Conservation (phyloP, 495 filamentous ascomycete species). For the Amniculicola lignicola region DNA sequence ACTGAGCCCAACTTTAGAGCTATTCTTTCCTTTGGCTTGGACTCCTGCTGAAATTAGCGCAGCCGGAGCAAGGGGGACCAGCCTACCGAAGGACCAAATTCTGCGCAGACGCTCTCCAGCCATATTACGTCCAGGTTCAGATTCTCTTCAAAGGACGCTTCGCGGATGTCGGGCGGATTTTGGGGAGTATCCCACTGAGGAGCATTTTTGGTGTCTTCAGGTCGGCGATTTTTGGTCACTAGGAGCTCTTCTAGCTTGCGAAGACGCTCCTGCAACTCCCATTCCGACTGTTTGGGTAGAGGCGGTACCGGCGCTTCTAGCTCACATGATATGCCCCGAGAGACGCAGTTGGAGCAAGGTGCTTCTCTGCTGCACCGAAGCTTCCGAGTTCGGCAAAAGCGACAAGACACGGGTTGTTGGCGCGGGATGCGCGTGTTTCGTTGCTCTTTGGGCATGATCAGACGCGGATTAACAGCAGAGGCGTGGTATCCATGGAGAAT, state of each 20-base stretch:
- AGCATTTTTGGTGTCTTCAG: neutral
- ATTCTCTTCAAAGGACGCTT: neutral
- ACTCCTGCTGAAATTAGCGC: constrained; percentile 18
- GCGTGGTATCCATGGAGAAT: too few relatives aligned
- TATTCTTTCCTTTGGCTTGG: constrained; percentile 13
- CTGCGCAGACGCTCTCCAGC: constrained; percentile 21
- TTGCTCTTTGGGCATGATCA: constrained; percentile 22
- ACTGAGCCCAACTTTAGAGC: too few relatives aligned
- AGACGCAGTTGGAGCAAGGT: constrained; percentile 38
- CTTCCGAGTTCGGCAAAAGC: constrained; percentile 30
- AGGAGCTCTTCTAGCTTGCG: constrained; percentile 18
- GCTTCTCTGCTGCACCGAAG: constrained; percentile 35
- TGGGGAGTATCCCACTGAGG: neutral
- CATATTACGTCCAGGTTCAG: constrained; percentile 21
- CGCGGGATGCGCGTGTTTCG: constrained; percentile 6
- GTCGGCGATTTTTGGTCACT: too few relatives aligned
- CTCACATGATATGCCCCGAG: constrained; percentile 32
- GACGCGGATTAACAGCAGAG: constrained; percentile 13
- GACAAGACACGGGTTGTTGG: constrained; percentile 23
- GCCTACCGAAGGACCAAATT: constrained; percentile 9
- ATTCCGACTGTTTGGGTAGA: neutral
- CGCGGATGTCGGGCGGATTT: neutral
- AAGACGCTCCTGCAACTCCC: constrained; percentile 16
- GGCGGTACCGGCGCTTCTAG: constrained; percentile 15
- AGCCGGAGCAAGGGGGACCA: constrained; percentile 17